phyloP scores from a whole-genome alignment of 371 early-diverging fungal genomes.

The Rhizopus sp. region DNA sequence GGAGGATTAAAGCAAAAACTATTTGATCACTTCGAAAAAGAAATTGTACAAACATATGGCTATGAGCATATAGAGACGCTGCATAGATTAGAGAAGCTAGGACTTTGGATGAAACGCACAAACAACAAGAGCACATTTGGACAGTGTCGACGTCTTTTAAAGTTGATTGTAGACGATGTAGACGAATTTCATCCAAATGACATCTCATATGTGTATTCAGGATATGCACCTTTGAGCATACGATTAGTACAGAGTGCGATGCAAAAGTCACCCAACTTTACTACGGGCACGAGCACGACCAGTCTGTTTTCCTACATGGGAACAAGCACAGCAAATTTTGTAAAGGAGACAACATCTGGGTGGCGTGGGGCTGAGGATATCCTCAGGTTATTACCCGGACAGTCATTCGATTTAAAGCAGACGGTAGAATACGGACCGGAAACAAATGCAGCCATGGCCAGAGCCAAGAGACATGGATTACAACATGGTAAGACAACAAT shows the following conservation, averaged over 20 bases:
- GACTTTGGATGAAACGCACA: conserved; percentile 63
- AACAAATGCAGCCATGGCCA: conserved; percentile 50
- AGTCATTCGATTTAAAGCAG: conserved; percentile 77
- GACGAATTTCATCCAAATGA: conserved; percentile 86
- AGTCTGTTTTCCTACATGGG: conserved; percentile 42
- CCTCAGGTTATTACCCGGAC: conserved; percentile 74
- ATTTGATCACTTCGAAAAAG: conserved; percentile 80
- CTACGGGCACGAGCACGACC: conserved; percentile 32
- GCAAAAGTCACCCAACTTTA: conserved; percentile 28
- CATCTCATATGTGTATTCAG: conserved; percentile 91
- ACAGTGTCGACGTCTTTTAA: conserved; percentile 70
- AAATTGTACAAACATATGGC: conserved; percentile 90
- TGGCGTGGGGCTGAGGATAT: conserved; percentile 92
- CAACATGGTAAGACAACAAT: conserved; percentile 75
- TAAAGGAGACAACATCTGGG: conserved; percentile 36
- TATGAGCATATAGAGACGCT: conserved; percentile 85
- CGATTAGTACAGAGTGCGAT: conserved; percentile 89
- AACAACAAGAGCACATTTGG: conserved; percentile 51
- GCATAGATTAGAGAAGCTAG: conserved; percentile 69
- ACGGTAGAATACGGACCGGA: conserved; percentile 60
- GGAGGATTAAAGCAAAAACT: conserved; percentile 79
- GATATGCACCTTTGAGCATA: conserved; percentile 90
- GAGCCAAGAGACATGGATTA: conserved; percentile 57
- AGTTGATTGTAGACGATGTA: conserved; percentile 85
- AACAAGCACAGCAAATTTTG: conserved; percentile 19